Conservation (phyloP, 495 filamentous ascomycete species). For the Beverwykella pulmonaria region DNA sequence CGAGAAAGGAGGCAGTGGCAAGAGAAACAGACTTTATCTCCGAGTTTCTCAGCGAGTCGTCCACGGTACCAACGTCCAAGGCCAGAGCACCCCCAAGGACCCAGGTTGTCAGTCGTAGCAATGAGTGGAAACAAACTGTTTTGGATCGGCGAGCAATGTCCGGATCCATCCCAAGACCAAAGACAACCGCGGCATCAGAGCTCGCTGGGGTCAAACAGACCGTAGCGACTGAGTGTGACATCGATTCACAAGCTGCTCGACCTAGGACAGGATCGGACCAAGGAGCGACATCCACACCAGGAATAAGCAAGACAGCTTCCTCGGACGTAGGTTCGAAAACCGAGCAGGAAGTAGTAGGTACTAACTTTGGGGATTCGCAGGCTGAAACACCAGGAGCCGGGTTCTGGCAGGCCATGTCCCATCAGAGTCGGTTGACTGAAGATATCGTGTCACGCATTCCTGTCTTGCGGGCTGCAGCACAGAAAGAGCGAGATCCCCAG, state of each 20-base stretch:
- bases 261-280: background rate
- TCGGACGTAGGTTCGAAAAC: background rate
- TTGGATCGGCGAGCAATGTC: conserved; percentile 8
- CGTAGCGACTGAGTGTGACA: background rate
- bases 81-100: background rate
- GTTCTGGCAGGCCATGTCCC: conserved; percentile 15
- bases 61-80: background rate
- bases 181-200: background rate
- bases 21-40: conserved; percentile 20
- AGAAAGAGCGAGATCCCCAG: background rate
- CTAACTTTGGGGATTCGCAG: background rate
- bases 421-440: background rate
- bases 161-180: background rate
- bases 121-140: conserved; percentile 19
- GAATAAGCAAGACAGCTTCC: no score
- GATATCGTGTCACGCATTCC: background rate
- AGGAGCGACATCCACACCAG: background rate
- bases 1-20: background rate
- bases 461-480: background rate
- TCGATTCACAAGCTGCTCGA: background rate
- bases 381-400: background rate
- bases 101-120: background rate
- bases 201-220: background rate
- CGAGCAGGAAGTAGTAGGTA: background rate
- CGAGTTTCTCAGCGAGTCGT: conserved; percentile 13